A percentile compares a stretch with the other conserved stretches of the same genome.
Conservation (phyloP, 257 asterid species). For the Nicotiana otophora region DNA sequence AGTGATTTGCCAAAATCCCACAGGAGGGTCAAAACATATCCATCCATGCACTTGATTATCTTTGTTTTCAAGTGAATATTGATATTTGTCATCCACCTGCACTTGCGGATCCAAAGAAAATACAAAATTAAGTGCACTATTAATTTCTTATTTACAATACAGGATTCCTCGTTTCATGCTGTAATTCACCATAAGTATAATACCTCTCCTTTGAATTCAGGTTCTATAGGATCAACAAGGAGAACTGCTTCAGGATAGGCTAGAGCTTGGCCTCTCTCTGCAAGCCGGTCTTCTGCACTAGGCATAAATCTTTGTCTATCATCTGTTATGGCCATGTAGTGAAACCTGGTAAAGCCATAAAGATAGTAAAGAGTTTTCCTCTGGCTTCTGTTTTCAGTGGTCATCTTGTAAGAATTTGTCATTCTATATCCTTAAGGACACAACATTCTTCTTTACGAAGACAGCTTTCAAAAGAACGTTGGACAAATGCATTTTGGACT, state of each 20-base stretch:
- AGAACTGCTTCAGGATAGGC: conserved; percentile 38
- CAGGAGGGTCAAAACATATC: conserved; percentile 30
- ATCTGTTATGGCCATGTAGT: conserved; percentile 28
- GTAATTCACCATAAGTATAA: not conserved
- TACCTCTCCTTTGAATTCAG: conserved; percentile 36
- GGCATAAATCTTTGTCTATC: conserved; percentile 30
- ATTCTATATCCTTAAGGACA: not conserved
- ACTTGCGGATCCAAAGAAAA: not conserved
- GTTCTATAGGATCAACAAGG: conserved; percentile 30
- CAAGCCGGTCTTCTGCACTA: conserved; percentile 26
- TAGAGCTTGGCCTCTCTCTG: conserved; percentile 24
- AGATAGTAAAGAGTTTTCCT: not conserved
- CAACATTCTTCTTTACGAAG: not conserved
- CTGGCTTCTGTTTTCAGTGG: not conserved
- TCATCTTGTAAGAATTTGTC: not conserved
- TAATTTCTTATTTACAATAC: not conserved
- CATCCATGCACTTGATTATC: conserved; percentile 34
- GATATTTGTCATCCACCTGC: conserved; percentile 39
- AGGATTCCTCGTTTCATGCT: not conserved
- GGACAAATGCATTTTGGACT: not conserved
- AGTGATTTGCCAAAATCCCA: conserved; percentile 37
- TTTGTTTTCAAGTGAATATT: conserved; percentile 31
- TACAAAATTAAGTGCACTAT: not conserved
- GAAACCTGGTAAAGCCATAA: conserved; percentile 16
- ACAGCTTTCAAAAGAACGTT: not conserved